Percentiles rank a stretch among this genome's conserved stretches.
Conservation (phyloP, 345 rosid genomes). For the Arabis hirsuta region DNA sequence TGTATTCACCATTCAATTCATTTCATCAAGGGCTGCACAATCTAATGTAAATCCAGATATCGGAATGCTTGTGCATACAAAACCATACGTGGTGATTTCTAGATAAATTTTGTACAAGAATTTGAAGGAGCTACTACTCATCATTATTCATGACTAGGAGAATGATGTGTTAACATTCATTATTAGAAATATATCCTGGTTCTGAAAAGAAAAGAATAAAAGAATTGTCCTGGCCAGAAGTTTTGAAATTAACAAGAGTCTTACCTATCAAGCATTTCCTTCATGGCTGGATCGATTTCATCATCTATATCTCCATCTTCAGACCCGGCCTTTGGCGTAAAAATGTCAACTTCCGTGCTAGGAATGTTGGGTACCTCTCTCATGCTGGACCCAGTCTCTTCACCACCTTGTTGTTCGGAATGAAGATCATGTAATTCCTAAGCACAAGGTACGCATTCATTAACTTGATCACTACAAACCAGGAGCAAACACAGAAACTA, state of each 20-base stretch:
- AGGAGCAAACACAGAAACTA: conserved; percentile 16
- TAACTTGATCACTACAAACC: conserved; percentile 30
- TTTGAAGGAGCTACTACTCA: background rate
- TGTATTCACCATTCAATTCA: conserved; percentile 20
- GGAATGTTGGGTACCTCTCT: conserved; percentile 51
- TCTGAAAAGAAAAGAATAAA: background rate
- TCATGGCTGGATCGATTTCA: conserved; percentile 84
- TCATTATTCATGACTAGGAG: conserved; percentile 11
- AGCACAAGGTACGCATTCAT: conserved; percentile 30
- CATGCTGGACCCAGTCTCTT: conserved; percentile 44
- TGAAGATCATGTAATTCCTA: conserved; percentile 54
- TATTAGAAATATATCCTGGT: background rate
- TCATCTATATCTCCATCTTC: conserved; percentile 76
- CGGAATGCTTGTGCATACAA: conserved; percentile 9
- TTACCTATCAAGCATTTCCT: conserved; percentile 82
- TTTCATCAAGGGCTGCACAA: conserved; percentile 6
- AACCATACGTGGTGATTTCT: conserved; percentile 2
- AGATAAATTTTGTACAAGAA: background rate
- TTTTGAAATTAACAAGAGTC: conserved; percentile 18
- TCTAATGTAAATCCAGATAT: conserved; percentile 11
- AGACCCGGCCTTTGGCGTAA: conserved; percentile 52
- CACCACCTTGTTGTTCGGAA: conserved; percentile 45
- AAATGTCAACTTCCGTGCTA: conserved; percentile 47
- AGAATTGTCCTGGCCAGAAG: background rate
- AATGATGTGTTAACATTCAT: background rate